Evolutionary conservation across 345 rosid genomes (phyloP), one percentile per base, ranked within the genome.

Genomic region (Pugionium dolabratum): DNA sequence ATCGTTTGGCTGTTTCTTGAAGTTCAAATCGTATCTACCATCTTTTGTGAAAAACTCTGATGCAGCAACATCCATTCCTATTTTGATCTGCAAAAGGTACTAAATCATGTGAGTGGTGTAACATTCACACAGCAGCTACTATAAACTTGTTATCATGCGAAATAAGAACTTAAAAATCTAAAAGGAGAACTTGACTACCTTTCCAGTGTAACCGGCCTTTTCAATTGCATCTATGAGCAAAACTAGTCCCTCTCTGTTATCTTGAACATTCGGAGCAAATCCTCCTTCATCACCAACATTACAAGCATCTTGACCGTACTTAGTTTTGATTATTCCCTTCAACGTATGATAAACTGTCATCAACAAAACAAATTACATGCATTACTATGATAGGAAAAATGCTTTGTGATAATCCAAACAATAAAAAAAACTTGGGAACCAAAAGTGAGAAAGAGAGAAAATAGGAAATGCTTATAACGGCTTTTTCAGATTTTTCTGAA

Each of bases 261-360:
- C 99, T 85, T 91, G 97, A 52, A 94, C 99, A 75, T 84, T 94
- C 1, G 97, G 97, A 66, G 99, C 99, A 80, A 94, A 94, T 5
- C 96, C 97, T 9, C 99, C 99, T 80, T 94, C 99, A 64, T 91
- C 99, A 54, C 99, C 97, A 7, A 94, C 99, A 78, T 91, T 94
- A 86, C 99, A 94, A 64, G 97, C 99, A 82, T 90, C 97, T 69
- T 91, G 99, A 47, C 97, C 99, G 47, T 94, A 94, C 77, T 91
- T 94, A 27, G 75, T 73, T 80, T 86, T 89, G 76, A 90, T 90
- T 62, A 90, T 90, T 59, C 93, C 93, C 82, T 91, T 91, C 61
- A 90, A 73, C 30, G 57, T 81, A 76, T 94, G 97, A 79, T 94
- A 94, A 65, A 91, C 99, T 93, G 84, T 6, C 68, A 48, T 6